These are phyloP conservation scores for Omphalotus guepiniiformis DNA, from an alignment of 768 basidiomycete genomes.

Conservation along the genomic window DNA sequence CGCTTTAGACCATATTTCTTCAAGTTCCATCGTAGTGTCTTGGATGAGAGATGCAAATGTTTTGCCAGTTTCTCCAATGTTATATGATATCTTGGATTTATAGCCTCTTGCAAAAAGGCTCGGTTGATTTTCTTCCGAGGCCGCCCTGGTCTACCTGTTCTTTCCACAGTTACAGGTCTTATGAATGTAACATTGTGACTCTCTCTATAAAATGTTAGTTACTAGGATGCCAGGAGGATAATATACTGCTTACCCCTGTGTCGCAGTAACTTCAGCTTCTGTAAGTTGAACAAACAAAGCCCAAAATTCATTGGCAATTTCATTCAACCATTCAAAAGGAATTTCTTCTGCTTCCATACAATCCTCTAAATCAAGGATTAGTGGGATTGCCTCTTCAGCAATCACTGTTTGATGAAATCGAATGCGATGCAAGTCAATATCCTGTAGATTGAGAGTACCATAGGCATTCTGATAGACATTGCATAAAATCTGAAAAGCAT, in stretches of 20 bases:
- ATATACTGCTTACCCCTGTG: not conserved
- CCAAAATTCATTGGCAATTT: not conserved
- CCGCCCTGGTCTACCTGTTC: constrained; percentile 3
- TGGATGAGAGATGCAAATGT: constrained; percentile 12
- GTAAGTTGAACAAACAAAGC: not conserved
- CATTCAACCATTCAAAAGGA: not conserved
- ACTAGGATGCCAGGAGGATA: too few relatives aligned
- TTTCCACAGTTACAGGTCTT: not conserved
- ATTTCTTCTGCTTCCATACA: not conserved
- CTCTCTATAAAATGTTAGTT: not conserved
- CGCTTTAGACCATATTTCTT: not conserved
- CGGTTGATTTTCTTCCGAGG: not conserved
- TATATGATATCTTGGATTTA: constrained; percentile 9
- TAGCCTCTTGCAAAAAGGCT: constrained; percentile 8
- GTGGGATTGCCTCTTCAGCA: too few relatives aligned
- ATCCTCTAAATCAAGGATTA: not conserved
- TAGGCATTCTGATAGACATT: too few relatives aligned
- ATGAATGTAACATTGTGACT: not conserved
- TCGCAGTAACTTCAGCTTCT: not conserved
- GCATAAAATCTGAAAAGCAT: too few relatives aligned
- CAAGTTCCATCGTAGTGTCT: constrained; percentile 9
- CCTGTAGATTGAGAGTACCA: too few relatives aligned
- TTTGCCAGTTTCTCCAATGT: constrained; percentile 9
- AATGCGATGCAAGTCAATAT: too few relatives aligned
- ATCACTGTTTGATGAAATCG: too few relatives aligned